Conservation (phyloP, 768 basidiomycete species). For the Antrodiella citrinella region DNA sequence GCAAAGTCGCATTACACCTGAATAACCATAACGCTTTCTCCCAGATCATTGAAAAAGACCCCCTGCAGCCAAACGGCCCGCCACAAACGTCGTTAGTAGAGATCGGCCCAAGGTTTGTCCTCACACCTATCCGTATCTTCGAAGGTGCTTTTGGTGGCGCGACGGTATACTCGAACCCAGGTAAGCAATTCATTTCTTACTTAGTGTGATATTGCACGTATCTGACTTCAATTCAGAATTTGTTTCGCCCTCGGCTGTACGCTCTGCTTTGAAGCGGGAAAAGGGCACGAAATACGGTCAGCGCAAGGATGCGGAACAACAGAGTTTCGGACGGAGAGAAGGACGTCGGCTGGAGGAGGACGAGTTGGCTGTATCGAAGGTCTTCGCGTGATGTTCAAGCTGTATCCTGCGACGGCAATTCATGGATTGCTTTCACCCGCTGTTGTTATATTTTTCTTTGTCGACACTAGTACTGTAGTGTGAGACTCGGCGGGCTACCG, state of each 20-base stretch:
- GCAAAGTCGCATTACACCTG: background rate
- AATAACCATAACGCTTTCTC: constrained; percentile 1
- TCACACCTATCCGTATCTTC: constrained; percentile 96
- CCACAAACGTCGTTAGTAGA: constrained; percentile 86
- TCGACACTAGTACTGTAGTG: background rate
- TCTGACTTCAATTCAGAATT: constrained; percentile 54
- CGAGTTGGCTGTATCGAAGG: constrained; percentile 75
- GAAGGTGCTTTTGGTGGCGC: constrained; percentile 96
- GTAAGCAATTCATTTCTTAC: constrained; percentile 32
- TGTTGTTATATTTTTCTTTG: too few species aligned
- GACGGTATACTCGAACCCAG: constrained; percentile 92
- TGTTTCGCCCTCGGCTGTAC: constrained; percentile 76
- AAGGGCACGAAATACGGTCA: constrained; percentile 76
- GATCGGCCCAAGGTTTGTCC: constrained; percentile 95
- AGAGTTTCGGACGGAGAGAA: constrained; percentile 56
- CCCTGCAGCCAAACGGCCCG: constrained; percentile 76
- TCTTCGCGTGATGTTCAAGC: constrained; percentile 59
- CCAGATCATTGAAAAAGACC: constrained; percentile 92
- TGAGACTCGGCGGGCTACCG: too few species aligned
- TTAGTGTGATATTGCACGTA: background rate
- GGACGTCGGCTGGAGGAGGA: constrained; percentile 61
- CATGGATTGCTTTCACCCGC: too few species aligned
- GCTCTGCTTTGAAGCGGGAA: constrained; percentile 59
- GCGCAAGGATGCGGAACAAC: constrained; percentile 72
- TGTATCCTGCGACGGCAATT: too few species aligned